A percentile compares a stretch with the other conserved stretches of the same genome.
Evolutionary conservation across 441 rosid species (phyloP).

Genomic region (Melastoma candidum): DNA sequence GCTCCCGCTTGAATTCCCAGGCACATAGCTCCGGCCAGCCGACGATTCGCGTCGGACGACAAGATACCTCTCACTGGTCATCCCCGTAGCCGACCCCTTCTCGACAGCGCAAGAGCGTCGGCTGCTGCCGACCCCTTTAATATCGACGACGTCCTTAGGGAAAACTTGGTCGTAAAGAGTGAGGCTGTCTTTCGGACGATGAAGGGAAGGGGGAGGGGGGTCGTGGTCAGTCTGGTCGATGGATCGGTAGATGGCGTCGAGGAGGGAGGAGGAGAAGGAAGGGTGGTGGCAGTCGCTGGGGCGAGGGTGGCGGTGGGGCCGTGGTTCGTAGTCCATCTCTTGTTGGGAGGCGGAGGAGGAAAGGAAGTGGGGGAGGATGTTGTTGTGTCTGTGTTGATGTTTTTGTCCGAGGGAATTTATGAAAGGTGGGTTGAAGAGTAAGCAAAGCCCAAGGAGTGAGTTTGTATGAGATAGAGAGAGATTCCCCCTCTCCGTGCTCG

Average conservation of each 20-base stretch:
- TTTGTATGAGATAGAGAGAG: no score
- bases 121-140: neutral
- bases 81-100: conserved; percentile 4
- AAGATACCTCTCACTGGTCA: neutral
- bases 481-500: no score
- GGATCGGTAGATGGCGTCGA: conserved; percentile 22
- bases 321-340: no score
- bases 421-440: no score
- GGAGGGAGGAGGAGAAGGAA: conserved; percentile 21
- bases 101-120: neutral
- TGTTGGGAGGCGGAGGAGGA: no score
- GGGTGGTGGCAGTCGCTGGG: conserved; percentile 6
- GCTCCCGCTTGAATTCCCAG: conserved; percentile 17
- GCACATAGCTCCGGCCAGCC: conserved; percentile 3
- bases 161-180: conserved; percentile 9
- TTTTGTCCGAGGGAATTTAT: no score
- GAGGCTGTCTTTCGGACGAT: conserved; percentile 15
- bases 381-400: no score
- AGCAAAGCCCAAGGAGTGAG: no score
- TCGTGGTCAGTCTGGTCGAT: conserved; percentile 13
- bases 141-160: neutral
- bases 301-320: neutral
- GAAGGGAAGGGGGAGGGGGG: conserved; percentile 17
- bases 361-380: no score
- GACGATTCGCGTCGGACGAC: neutral